A percentile compares a stretch with the other conserved stretches of the same genome.
These are phyloP conservation scores for Picea glauca DNA, from an alignment of 75 land plant species.

Conservation along the genomic window DNA sequence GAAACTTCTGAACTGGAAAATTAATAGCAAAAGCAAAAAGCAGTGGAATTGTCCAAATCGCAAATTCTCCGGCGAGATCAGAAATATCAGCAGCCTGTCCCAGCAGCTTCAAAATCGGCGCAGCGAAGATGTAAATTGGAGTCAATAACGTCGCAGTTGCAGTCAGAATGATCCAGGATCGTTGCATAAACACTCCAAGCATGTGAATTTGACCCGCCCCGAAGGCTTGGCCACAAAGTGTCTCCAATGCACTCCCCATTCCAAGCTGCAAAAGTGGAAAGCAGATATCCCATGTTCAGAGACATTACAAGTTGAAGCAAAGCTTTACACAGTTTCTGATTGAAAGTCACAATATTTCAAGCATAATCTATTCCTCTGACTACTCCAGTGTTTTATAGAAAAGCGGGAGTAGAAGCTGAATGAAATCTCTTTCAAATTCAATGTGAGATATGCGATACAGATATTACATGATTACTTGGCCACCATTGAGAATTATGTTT, in stretches of 20 bases:
- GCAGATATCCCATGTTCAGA: too few species aligned
- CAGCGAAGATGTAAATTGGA: conserved; percentile 48
- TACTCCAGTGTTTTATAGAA: too few species aligned
- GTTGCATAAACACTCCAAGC: conserved; percentile 76
- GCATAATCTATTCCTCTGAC: too few species aligned
- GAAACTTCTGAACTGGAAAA: conserved; percentile 51
- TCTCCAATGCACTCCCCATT: conserved; percentile 89
- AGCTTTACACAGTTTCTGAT: too few species aligned
- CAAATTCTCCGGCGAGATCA: conserved; percentile 14
- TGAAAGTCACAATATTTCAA: too few species aligned
- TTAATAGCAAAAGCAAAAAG: conserved; percentile 25
- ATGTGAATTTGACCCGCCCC: conserved; percentile 66
- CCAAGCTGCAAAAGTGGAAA: conserved; percentile 43
- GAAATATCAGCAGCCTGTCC: conserved; percentile 55
- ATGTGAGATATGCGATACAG: too few species aligned
- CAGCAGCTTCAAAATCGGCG: conserved; percentile 41
- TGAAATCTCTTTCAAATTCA: too few species aligned
- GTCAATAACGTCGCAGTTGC: conserved; percentile 22
- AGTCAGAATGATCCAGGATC: conserved; percentile 56
- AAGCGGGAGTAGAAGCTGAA: too few species aligned
- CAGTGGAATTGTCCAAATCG: conserved; percentile 23
- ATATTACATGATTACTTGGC: too few species aligned
- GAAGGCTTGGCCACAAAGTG: conserved; percentile 82
- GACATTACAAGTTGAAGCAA: too few species aligned
- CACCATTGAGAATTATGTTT: too few species aligned